Percentiles rank a stretch among this genome's conserved stretches.
Conservation (phyloP, 371 early-diverging fungal genomes). For the Phascolomyces articulosus region DNA sequence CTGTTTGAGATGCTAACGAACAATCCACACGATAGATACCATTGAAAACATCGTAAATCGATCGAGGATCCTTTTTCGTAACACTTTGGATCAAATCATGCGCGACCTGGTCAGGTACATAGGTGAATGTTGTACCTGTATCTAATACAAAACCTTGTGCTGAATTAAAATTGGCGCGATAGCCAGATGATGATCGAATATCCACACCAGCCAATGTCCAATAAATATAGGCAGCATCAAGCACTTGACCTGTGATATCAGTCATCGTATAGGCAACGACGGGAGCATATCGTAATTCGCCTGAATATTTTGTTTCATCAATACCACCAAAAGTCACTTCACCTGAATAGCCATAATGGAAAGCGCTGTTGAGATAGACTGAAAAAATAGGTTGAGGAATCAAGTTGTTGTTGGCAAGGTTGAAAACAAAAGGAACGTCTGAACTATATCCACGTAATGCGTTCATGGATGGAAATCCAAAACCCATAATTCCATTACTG, state of each 20-base stretch:
- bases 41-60: constrained; percentile 4
- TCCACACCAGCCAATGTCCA: constrained; percentile 38
- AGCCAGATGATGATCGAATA: constrained; percentile 3
- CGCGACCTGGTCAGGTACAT: constrained; percentile 27
- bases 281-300: constrained; percentile 42
- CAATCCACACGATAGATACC: constrained; percentile 27
- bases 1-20: neutral
- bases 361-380: constrained; percentile 30
- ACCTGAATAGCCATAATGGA: constrained; percentile 20
- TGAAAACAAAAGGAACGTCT: constrained; percentile 31
- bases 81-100: constrained; percentile 21
- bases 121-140: constrained; percentile 52
- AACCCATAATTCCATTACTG: constrained; percentile 44
- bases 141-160: constrained; percentile 38
- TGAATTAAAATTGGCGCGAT: constrained; percentile 9
- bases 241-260: constrained; percentile 4
- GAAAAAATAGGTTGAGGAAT: constrained; percentile 41
- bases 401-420: constrained; percentile 24
- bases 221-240: constrained; percentile 21
- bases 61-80: neutral
- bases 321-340: constrained; percentile 46
- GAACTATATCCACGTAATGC: constrained; percentile 13
- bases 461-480: constrained; percentile 34
- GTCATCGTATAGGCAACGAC: constrained; percentile 21
- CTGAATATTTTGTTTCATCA: constrained; percentile 51